phyloP scores from a whole-genome alignment of 1,139 yeast genomes.

The Torulaspora pretoriensis region DNA sequence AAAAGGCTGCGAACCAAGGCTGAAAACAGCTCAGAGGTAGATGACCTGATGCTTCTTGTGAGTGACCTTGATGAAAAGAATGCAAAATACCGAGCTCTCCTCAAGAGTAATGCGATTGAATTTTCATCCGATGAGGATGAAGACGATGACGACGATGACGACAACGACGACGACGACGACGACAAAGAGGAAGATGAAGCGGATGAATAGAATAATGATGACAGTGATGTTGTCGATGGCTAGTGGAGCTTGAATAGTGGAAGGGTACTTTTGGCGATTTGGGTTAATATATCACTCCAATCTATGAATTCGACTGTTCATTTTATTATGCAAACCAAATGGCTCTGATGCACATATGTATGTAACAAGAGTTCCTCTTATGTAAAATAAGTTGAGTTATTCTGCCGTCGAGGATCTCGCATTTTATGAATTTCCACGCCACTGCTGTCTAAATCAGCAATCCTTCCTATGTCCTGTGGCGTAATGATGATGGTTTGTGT shows the following conservation, averaged over 20 bases:
- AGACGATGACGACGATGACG: conserved; percentile 46
- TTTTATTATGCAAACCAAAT: too few relatives aligned
- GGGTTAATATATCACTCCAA: too few relatives aligned
- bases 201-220: background rate
- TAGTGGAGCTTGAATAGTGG: too few relatives aligned
- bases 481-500: conserved; percentile 91
- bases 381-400: conserved; percentile 24
- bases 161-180: conserved; percentile 29
- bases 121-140: conserved; percentile 52
- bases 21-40: conserved; percentile 47
- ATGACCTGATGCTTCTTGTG: conserved; percentile 70
- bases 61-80: conserved; percentile 71
- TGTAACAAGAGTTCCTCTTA: background rate
- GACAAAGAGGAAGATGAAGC: conserved; percentile 8
- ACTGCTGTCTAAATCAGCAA: conserved; percentile 56
- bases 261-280: background rate
- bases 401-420: conserved; percentile 39
- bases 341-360: background rate
- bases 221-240: background rate
- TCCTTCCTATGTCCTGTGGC: conserved; percentile 84
- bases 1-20: conserved; percentile 15
- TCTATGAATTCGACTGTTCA: too few relatives aligned
- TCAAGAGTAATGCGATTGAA: conserved; percentile 48
- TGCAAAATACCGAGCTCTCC: conserved; percentile 51
- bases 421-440: conserved; percentile 72